Base-by-base conservation (phyloP, 2,329 filamentous ascomycete genomes). In the Aspergillus arachidicola region DNA sequence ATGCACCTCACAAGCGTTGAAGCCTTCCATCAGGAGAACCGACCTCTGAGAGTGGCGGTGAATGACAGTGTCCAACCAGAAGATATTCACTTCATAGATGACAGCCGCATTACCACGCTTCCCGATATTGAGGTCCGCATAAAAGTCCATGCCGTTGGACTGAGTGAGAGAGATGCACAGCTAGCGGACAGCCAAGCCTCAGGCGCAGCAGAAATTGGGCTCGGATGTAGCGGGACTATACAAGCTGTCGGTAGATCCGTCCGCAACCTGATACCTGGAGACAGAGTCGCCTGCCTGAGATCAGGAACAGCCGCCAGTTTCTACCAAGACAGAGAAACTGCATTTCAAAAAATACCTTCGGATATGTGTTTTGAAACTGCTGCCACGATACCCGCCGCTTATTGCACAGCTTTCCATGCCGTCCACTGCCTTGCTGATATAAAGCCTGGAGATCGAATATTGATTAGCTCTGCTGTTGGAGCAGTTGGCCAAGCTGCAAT, bases 401-500 rank as follows among this genome's bases (percentile, higher is more conserved):
- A 70, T 57, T 66, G 65, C 32, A 65, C 67, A 9, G 72, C 71
- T 11, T 70, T 67, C 28, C 66, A 71, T 46, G 62, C 65, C 19
- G 59, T 71, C 1, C 58, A 70, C 10, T 16, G 69, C 16, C 30
- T 74, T 10, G 69, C 69, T 7, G 50, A 55, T 6, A 26, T 72
- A 9, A 54, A 45, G 3, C 14, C 57, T 9, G 65, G 66, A 7
- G 68, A 78, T 43, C 65, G 45, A 2, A 59, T 79, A 5, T 57
- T 80, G 1, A 73, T 80, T 6, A 69, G 75, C 23, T 65, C 69
- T 6, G 73, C 72, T 4, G 66, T 59, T 26, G 70, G 63, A n/a
- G 57, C 63, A 36, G 57, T 62, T 9, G 72, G 72, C 1, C 69
- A 69, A 38, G 73, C 73, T 6, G 26, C 72, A 3, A 53, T 71